A percentile compares a stretch with the other conserved stretches of the same genome.
Conservation (phyloP, 192 early-diverging fungal species). For the Thoreauomyces humboldtii region DNA sequence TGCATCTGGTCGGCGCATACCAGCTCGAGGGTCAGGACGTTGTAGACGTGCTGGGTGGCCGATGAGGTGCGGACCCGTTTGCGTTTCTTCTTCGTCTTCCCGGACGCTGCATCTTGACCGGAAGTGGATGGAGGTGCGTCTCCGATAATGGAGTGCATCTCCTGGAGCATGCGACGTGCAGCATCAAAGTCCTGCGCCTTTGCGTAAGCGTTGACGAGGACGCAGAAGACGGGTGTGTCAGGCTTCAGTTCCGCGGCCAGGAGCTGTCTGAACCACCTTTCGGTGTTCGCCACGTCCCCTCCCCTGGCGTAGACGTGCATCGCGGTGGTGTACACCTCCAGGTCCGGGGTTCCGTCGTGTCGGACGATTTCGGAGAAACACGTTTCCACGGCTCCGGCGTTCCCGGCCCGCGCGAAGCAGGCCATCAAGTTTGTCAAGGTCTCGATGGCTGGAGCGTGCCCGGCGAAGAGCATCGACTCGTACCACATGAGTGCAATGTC, state of each 20-base stretch:
- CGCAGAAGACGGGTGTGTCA: slow-evolving; percentile 7
- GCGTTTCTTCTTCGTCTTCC: neutral
- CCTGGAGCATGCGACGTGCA: neutral
- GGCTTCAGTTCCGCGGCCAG: neutral
- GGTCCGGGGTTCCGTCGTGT: neutral
- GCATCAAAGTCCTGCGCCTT: slow-evolving; percentile 7
- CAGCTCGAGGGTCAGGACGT: slow-evolving; percentile 4
- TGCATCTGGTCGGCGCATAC: neutral
- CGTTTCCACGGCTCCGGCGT: neutral
- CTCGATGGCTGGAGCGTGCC: slow-evolving; percentile 3
- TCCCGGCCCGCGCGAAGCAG: slow-evolving; percentile 15
- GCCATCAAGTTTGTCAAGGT: slow-evolving; percentile 19
- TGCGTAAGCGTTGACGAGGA: slow-evolving; percentile 6
- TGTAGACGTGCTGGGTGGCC: neutral
- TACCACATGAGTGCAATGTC: slow-evolving; percentile 11
- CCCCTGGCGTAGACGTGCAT: slow-evolving; percentile 10
- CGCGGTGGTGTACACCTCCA: slow-evolving; percentile 8
- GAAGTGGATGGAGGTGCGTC: neutral
- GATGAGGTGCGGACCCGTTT: neutral
- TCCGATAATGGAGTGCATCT: neutral
- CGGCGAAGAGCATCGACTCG: slow-evolving; percentile 12
- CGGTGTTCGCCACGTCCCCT: slow-evolving; percentile 7
- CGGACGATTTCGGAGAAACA: neutral
- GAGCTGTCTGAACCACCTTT: slow-evolving; percentile 5
- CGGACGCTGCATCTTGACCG: neutral